phyloP scores from a whole-genome alignment of 441 rosid genomes.

The Croton setiger region DNA sequence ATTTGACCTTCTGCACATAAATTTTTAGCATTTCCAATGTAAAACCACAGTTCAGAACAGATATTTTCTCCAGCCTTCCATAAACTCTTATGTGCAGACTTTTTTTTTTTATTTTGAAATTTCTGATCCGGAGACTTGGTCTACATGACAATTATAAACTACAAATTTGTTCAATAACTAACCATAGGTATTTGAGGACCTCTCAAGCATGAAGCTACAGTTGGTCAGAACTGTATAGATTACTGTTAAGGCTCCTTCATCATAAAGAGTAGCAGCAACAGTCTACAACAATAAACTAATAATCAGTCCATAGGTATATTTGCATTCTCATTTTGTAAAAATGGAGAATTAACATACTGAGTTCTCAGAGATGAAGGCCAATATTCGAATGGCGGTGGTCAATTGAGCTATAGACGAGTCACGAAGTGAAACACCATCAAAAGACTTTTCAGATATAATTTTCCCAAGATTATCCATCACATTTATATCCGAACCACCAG shows the following conservation, averaged over 20 bases:
- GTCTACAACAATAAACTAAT: conserved; percentile 46
- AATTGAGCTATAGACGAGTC: conserved; percentile 88
- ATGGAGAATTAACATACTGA: conserved; percentile 48
- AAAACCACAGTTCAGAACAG: neutral
- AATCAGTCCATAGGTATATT: conserved; percentile 17
- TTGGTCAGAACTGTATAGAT: conserved; percentile 78
- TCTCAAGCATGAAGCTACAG: conserved; percentile 96
- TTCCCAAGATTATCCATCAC: conserved; percentile 89
- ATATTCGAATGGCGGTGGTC: conserved; percentile 86
- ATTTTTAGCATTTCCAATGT: conserved; percentile 1
- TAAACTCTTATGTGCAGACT: neutral
- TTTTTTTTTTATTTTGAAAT: no score
- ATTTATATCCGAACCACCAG: conserved; percentile 70
- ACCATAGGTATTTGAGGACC: conserved; percentile 93
- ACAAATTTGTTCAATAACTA: conserved; percentile 21
- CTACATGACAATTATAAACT: neutral
- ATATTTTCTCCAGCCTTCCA: neutral
- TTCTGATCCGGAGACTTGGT: no score
- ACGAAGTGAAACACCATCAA: conserved; percentile 79
- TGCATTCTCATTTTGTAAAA: neutral
- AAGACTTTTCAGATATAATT: conserved; percentile 71
- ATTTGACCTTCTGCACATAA: conserved; percentile 1
- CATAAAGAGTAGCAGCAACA: conserved; percentile 79
- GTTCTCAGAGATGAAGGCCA: conserved; percentile 83
- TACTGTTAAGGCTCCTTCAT: conserved; percentile 86